Evolutionary conservation across 495 filamentous ascomycete species (phyloP), one percentile per base, ranked within the genome.

Genomic region (Penicillium fimorum): DNA sequence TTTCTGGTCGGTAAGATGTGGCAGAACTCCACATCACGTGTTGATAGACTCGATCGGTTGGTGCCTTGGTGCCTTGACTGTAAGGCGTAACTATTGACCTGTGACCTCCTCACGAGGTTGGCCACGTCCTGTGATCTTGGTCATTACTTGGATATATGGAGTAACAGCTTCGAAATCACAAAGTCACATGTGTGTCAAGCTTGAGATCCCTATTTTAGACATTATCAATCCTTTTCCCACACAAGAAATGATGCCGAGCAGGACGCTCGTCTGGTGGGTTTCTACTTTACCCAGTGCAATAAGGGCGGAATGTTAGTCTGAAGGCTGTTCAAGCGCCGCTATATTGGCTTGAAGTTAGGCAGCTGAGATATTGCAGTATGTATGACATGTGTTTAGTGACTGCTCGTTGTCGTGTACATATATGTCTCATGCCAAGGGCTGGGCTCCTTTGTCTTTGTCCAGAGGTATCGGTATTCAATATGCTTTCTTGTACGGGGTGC

Each of bases 1-100:
- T 64, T 62, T 29, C 56, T 58, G 44, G 32, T 53, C 65, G 65
- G 63, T 66, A 47, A 66, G 38, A 49, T 9, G 18, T 8, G 66
- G 66, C 66, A 69, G 52, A 69, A 69, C 62, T 64, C 56, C 63
- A 64, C 50, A 64, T 68, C 65, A 68, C 65, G 65, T 68, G 65
- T 18, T 64, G 63, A 68, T 66, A 66, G 63, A 2, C 32, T 18
- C 18, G 35, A 43, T 49, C 20, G 32, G 22, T n/a, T 37, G 35
- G 6, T 27, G 25, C 25, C 25, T 27, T 27, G 13, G 5, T 53
- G 50, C 56, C 46, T 18, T 30, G 15, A 12, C n/a, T 17, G 0
- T 43, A 2, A 57, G 60, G 52, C 32, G 15, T 30, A 6, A 30
- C 7, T 22, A 22, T 22, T 22, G 47, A 18, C 47, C 22, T 22